Evolutionary conservation across 805 yeast genomes (phyloP).

Genomic region (Kodamaea laetipori): DNA sequence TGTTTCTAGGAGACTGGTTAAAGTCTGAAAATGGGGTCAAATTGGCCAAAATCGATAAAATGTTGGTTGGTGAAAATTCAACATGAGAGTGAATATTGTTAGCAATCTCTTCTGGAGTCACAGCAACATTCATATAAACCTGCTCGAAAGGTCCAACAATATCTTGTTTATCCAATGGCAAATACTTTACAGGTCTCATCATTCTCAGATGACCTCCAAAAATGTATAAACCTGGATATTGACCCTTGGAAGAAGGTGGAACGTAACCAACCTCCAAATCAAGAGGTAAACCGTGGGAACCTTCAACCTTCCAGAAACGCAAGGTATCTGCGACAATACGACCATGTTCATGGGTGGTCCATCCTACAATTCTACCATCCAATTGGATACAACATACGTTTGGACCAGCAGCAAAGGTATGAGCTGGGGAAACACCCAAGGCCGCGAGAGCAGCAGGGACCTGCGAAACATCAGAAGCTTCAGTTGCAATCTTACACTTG

Average conservation of each 20-base stretch:
- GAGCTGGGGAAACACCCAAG: conserved; percentile 81
- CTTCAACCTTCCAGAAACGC: conserved; percentile 90
- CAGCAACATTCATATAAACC: conserved; percentile 95
- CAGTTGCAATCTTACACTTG: conserved; percentile 85
- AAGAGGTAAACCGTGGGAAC: conserved; percentile 72
- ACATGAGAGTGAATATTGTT: conserved; percentile 85
- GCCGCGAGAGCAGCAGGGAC: conserved; percentile 67
- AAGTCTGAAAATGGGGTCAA: conserved; percentile 97
- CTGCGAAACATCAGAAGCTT: conserved; percentile 67
- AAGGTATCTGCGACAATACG: conserved; percentile 83
- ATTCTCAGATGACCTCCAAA: conserved; percentile 93
- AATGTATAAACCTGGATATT: conserved; percentile 91
- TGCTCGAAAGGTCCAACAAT: conserved; percentile 97
- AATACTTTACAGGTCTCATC: conserved; percentile 92
- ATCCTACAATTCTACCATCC: conserved; percentile 90
- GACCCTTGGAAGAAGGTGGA: conserved; percentile 95
- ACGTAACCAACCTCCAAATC: conserved; percentile 93
- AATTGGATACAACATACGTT: conserved; percentile 85
- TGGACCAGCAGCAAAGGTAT: conserved; percentile 86
- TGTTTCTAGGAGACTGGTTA: conserved; percentile 98
- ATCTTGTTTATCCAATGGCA: conserved; percentile 82
- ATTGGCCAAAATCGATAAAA: conserved; percentile 91
- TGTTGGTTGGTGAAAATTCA: conserved; percentile 93
- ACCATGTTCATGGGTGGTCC: conserved; percentile 91
- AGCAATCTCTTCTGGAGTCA: conserved; percentile 87